Percentiles rank a stretch among this genome's conserved stretches.
These are phyloP conservation scores for Scleroderma citrinum DNA, from an alignment of 768 basidiomycete species.

Conservation along the genomic window DNA sequence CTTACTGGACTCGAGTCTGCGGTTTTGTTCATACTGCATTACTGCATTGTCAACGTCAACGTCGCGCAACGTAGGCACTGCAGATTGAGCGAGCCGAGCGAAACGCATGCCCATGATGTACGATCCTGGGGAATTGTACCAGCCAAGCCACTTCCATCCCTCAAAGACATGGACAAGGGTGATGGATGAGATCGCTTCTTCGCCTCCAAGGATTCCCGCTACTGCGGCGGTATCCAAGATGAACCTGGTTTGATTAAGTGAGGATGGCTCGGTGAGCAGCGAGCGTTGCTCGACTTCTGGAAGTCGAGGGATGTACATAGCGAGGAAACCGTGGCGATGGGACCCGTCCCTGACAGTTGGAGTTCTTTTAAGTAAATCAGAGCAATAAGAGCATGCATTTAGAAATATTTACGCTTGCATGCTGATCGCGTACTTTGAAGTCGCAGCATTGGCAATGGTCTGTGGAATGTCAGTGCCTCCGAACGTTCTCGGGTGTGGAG, in stretches of 20 bases:
- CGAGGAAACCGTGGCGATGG: too few relatives aligned
- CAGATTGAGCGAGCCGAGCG: slow-evolving; percentile 21
- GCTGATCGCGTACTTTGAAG: too few relatives aligned
- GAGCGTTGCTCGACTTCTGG: background rate
- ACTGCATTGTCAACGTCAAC: too few relatives aligned
- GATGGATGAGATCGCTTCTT: slow-evolving; percentile 34
- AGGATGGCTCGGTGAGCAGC: background rate
- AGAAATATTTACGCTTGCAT: too few relatives aligned
- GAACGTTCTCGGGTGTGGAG: too few relatives aligned
- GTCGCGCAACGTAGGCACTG: background rate
- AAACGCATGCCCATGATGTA: slow-evolving; percentile 29
- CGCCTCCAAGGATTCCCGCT: slow-evolving; percentile 33
- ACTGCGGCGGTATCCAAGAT: slow-evolving; percentile 26
- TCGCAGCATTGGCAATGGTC: too few relatives aligned
- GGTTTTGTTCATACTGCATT: too few relatives aligned
- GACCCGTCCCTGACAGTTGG: too few relatives aligned
- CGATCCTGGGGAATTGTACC: slow-evolving; percentile 34
- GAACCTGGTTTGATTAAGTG: slow-evolving; percentile 9
- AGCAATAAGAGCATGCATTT: too few relatives aligned
- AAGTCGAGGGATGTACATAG: background rate
- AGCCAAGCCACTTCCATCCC: slow-evolving; percentile 31
- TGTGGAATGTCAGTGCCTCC: too few relatives aligned
- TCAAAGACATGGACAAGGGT: slow-evolving; percentile 28
- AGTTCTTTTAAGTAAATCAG: too few relatives aligned
- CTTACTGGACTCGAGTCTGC: too few relatives aligned